These are phyloP conservation scores for Penicillium bialowiezense DNA, from an alignment of 495 filamentous ascomycete genomes.

Conservation along the genomic window DNA sequence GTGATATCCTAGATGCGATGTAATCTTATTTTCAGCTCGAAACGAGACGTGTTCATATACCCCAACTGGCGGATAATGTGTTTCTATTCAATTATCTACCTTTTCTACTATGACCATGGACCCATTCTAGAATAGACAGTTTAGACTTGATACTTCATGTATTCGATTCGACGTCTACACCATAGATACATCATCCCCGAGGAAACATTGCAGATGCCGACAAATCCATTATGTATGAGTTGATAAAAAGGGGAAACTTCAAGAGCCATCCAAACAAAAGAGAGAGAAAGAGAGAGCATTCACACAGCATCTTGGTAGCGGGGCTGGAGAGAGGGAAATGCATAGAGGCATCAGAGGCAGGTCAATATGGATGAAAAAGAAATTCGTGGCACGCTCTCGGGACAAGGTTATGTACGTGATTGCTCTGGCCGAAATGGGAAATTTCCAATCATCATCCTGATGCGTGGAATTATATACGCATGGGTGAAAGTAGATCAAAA, in stretches of 20 bases:
- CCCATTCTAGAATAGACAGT: not conserved
- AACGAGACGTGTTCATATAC: too few relatives aligned
- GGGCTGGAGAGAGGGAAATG: conserved; percentile 1
- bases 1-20: conserved; percentile 1
- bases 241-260: not conserved
- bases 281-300: conserved; percentile 7
- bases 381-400: conserved; percentile 13
- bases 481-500: conserved; percentile 53
- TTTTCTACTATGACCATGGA: too few relatives aligned
- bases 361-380: not conserved
- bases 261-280: conserved; percentile 2
- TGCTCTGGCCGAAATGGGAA: conserved; percentile 12
- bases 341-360: conserved; percentile 8
- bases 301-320: conserved; percentile 7
- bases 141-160: not conserved
- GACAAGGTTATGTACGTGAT: conserved; percentile 21
- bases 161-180: not conserved
- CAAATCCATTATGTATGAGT: conserved; percentile 5
- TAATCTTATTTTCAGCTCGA: too few relatives aligned
- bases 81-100: not conserved
- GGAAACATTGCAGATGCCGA: not conserved
- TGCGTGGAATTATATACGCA: conserved; percentile 19
- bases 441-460: not conserved
- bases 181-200: not conserved
- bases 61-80: not conserved